phyloP scores from a whole-genome alignment of 148 eudicot species.

The Heliamphora exappendiculata region DNA sequence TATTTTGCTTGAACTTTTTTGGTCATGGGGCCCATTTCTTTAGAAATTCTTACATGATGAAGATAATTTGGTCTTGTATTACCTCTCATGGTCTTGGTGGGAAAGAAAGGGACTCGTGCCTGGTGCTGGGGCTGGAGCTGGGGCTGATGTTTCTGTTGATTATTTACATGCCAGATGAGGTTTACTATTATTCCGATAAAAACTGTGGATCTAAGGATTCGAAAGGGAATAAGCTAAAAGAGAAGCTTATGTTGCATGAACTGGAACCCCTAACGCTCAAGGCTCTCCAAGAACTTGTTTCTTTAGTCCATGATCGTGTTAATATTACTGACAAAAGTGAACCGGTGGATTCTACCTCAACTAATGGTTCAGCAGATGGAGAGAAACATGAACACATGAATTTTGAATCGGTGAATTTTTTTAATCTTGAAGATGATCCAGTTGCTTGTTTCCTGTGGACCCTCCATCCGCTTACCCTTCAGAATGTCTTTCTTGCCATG shows the following conservation, averaged over 20 bases:
- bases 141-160: constrained; percentile 2
- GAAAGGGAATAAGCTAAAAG: constrained; percentile 23
- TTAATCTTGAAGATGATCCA: constrained; percentile 57
- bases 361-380: constrained; percentile 26
- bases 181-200: constrained; percentile 11
- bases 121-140: neutral
- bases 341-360: constrained; percentile 24
- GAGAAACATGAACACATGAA: constrained; percentile 26
- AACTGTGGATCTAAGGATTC: constrained; percentile 21
- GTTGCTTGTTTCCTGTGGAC: constrained; percentile 66
- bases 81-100: neutral
- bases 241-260: constrained; percentile 44
- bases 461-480: constrained; percentile 59
- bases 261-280: constrained; percentile 44
- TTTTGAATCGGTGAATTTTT: constrained; percentile 17
- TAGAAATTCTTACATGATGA: neutral
- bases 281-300: constrained; percentile 66
- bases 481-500: constrained; percentile 57
- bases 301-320: constrained; percentile 67
- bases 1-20: neutral
- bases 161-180: constrained; percentile 28
- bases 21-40: neutral
- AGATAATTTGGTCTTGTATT: neutral
- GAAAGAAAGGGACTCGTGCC: neutral
- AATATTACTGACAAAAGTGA: constrained; percentile 28